A percentile compares a stretch with the other conserved stretches of the same genome.
These are phyloP conservation scores for Agaricales sp. DNA, from an alignment of 1,284 basidiomycete genomes.

Conservation along the genomic window DNA sequence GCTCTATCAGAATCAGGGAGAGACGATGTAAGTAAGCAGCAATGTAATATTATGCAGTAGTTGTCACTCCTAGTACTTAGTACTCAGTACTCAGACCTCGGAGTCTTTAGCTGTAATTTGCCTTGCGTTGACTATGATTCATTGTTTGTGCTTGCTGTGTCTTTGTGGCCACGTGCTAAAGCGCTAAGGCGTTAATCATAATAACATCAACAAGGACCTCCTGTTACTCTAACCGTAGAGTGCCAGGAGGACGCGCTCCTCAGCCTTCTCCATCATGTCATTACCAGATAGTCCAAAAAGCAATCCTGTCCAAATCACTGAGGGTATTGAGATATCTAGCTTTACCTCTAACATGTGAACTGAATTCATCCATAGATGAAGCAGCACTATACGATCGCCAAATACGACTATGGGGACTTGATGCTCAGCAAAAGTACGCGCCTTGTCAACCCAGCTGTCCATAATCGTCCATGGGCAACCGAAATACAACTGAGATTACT, in stretches of 20 bases:
- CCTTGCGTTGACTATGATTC: no score
- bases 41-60: no score
- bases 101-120: no score
- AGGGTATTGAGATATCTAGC: constrained; percentile 20
- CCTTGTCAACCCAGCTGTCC: constrained; percentile 8
- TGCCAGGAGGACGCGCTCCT: no score
- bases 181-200: no score
- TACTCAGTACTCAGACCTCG: not conserved
- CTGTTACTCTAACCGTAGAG: no score
- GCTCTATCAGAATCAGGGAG: no score
- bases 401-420: constrained; percentile 95
- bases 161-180: no score
- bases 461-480: constrained; percentile 8
- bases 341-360: not conserved
- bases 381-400: constrained; percentile 92
- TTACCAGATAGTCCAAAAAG: constrained; percentile 19
- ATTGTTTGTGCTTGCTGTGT: no score
- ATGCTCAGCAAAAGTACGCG: constrained; percentile 84
- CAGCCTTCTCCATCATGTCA: constrained; percentile 3
- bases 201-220: no score
- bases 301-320: constrained; percentile 22
- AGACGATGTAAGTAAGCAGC: no score
- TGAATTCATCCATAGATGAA: constrained; percentile 41
- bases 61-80: no score
- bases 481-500: not conserved